A percentile compares a stretch with the other conserved stretches of the same genome.
Conservation (phyloP, 2,329 filamentous ascomycete genomes). For the Hypoxylon sp. region DNA sequence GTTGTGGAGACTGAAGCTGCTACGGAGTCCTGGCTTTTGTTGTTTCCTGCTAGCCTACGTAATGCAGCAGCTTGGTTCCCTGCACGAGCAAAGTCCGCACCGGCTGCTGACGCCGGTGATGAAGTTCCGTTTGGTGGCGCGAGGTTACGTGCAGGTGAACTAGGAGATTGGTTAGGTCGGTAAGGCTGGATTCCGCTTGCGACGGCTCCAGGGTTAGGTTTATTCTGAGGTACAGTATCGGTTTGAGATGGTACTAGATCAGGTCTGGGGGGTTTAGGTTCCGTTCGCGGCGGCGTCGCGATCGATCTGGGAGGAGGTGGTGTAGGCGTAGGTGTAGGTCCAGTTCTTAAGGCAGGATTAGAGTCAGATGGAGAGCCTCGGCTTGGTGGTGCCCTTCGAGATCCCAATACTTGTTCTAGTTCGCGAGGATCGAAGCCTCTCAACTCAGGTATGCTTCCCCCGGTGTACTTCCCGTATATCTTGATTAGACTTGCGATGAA, state of each 20-base stretch:
- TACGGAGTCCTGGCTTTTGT: slow-evolving; percentile 71
- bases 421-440: slow-evolving; percentile 86
- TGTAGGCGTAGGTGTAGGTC: slow-evolving; percentile 42
- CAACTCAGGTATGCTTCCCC: slow-evolving; percentile 82
- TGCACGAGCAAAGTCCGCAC: slow-evolving; percentile 63
- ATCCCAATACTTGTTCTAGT: slow-evolving; percentile 79
- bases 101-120: slow-evolving; percentile 59
- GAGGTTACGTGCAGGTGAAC: slow-evolving; percentile 51
- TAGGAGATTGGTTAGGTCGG: slow-evolving; percentile 41
- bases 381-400: slow-evolving; percentile 58
- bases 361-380: slow-evolving; percentile 47
- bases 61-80: slow-evolving; percentile 59
- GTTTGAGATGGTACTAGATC: slow-evolving; percentile 38
- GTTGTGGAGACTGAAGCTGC: slow-evolving; percentile 61
- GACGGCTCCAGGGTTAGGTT: slow-evolving; percentile 27
- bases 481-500: slow-evolving; percentile 97
- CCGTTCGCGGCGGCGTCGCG: slow-evolving; percentile 40
- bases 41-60: slow-evolving; percentile 63
- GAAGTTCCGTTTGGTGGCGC: slow-evolving; percentile 58
- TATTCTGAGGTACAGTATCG: slow-evolving; percentile 36
- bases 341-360: slow-evolving; percentile 48
- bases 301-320: slow-evolving; percentile 38
- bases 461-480: slow-evolving; percentile 96
- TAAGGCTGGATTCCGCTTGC: slow-evolving; percentile 44
- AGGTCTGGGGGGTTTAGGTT: slow-evolving; percentile 44